Conservation (phyloP, 2,329 filamentous ascomycete species). For the Mollisiaceae sp. region DNA sequence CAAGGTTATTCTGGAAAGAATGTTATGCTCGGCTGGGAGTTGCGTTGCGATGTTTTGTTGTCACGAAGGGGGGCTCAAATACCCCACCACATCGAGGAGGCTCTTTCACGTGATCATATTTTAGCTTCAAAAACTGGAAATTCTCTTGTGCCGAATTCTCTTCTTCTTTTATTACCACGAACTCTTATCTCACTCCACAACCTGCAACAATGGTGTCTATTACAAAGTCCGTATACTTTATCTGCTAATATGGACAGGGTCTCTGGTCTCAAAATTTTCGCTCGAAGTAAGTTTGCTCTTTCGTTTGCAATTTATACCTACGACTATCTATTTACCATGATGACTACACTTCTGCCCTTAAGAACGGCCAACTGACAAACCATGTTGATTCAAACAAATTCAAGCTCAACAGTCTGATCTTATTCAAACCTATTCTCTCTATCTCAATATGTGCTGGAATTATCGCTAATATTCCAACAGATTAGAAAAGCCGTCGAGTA, state of each 20-base stretch:
- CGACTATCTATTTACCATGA: slow-evolving; percentile 47
- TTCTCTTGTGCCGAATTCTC: neutral
- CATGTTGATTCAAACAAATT: slow-evolving; percentile 61
- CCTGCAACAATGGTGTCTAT: neutral
- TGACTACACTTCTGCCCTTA: slow-evolving; percentile 61
- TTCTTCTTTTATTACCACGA: neutral
- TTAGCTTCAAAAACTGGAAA: neutral
- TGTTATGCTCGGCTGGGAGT: neutral
- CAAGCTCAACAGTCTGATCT: slow-evolving; percentile 70
- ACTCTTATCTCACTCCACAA: neutral
- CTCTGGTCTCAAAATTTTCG: neutral
- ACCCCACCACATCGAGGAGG: neutral
- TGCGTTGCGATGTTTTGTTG: slow-evolving; percentile 17
- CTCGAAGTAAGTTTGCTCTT: slow-evolving; percentile 29
- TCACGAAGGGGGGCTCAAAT: slow-evolving; percentile 8
- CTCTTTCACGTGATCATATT: neutral
- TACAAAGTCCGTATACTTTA: neutral
- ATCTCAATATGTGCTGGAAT: neutral
- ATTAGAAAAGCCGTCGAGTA: neutral
- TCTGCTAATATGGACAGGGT: neutral
- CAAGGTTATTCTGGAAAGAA: neutral
- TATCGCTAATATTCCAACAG: neutral
- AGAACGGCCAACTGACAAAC: slow-evolving; percentile 68
- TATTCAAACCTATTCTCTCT: neutral
- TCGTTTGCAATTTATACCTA: slow-evolving; percentile 3